phyloP scores from a whole-genome alignment of 257 asterid genomes.

The Solanum appendiculatum region DNA sequence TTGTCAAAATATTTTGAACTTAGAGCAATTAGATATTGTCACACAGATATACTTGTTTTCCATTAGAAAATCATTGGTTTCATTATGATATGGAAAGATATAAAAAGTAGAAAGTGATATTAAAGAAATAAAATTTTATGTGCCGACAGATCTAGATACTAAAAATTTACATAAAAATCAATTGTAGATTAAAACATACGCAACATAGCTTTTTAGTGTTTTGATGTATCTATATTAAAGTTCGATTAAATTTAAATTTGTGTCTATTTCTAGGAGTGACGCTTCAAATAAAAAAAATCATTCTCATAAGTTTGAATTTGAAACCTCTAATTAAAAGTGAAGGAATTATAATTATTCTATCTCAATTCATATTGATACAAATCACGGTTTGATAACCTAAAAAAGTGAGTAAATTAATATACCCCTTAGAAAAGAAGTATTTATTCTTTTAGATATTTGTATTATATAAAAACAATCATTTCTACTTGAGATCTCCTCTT shows the following conservation, averaged over 20 bases:
- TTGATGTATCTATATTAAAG: too few relatives aligned
- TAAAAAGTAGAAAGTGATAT: not conserved
- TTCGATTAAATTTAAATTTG: too few relatives aligned
- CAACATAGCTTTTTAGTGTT: not conserved
- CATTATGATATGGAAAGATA: not conserved
- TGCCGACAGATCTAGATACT: not conserved
- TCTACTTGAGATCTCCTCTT: too few relatives aligned
- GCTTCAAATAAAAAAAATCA: too few relatives aligned
- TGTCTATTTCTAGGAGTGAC: too few relatives aligned
- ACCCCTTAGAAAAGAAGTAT: too few relatives aligned
- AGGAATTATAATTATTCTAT: too few relatives aligned
- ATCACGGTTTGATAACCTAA: not conserved
- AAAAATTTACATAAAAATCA: not conserved
- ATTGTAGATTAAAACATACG: not conserved
- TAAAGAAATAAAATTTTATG: not conserved
- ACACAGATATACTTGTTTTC: not conserved
- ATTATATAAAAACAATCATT: too few relatives aligned
- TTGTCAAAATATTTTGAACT: not conserved
- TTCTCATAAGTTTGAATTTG: fast-evolving
- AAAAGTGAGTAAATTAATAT: not conserved
- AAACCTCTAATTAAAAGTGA: too few relatives aligned
- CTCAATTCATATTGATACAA: not conserved
- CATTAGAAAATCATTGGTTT: not conserved
- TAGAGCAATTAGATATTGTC: not conserved
- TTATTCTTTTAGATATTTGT: too few relatives aligned